These are phyloP conservation scores for Rhinocladiella similis DNA, from an alignment of 2,329 filamentous ascomycete species.

Conservation along the genomic window DNA sequence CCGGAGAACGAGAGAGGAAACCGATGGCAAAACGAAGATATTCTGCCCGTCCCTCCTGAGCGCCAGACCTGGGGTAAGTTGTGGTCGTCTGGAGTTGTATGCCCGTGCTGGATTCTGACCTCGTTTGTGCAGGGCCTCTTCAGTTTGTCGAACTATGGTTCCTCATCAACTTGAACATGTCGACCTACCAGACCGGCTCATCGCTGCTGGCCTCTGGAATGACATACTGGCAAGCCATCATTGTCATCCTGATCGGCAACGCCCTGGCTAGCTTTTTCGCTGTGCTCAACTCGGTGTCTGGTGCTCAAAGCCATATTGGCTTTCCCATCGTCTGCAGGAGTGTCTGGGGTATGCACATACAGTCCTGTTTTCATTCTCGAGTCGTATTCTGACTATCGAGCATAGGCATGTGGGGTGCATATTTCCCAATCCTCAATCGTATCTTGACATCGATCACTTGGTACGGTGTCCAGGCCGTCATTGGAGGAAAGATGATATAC, in stretches of 20 bases:
- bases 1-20: conserved; percentile 6
- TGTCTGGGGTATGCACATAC: conserved; percentile 69
- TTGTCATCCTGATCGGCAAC: conserved; percentile 43
- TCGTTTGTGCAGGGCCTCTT: conserved; percentile 14
- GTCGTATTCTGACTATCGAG: background rate
- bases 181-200: conserved; percentile 34
- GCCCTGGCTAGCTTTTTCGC: conserved; percentile 42
- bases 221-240: conserved; percentile 88
- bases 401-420: conserved; percentile 30
- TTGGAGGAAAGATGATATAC: conserved; percentile 40
- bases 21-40: conserved; percentile 42
- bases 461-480: conserved; percentile 47
- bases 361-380: background rate
- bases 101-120: background rate
- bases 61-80: conserved; percentile 40
- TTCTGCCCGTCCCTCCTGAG: conserved; percentile 40
- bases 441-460: conserved; percentile 26
- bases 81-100: conserved; percentile 23
- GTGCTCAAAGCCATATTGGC: conserved; percentile 43
- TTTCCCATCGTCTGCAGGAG: conserved; percentile 50
- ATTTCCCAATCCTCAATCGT: conserved; percentile 39
- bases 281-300: conserved; percentile 47
- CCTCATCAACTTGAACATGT: conserved; percentile 42
- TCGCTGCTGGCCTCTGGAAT: conserved; percentile 55
- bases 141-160: conserved; percentile 26